These are phyloP conservation scores for Plasmopara muralis DNA, from an alignment of 352 stramenopile species.

Conservation along the genomic window DNA sequence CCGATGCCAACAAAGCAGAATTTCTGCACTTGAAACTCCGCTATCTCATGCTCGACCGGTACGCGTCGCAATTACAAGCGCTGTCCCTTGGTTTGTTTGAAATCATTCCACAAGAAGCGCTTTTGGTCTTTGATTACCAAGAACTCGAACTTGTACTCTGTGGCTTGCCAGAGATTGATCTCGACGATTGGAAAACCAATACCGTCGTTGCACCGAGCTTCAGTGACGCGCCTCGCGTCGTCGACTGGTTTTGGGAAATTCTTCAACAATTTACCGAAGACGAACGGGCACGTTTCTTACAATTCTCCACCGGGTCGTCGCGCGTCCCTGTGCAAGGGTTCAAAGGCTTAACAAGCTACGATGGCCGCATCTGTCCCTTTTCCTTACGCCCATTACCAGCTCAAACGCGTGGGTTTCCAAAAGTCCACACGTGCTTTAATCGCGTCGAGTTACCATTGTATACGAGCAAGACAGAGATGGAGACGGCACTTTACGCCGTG, in stretches of 20 bases:
- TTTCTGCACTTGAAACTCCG: conserved; percentile 92
- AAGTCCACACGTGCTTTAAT: conserved; percentile 83
- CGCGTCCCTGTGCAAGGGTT: conserved; percentile 84
- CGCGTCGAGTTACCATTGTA: conserved; percentile 78
- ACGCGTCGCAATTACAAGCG: conserved; percentile 87
- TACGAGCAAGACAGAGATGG: conserved; percentile 82
- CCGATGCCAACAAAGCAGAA: conserved; percentile 93
- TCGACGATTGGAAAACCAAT: conserved; percentile 83
- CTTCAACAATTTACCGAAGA: conserved; percentile 52
- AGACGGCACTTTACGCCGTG: conserved; percentile 91
- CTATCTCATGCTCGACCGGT: conserved; percentile 93
- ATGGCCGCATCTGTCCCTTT: conserved; percentile 75
- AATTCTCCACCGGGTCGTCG: conserved; percentile 82
- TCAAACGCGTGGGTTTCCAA: conserved; percentile 62
- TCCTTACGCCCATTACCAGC: conserved; percentile 47
- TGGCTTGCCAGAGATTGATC: conserved; percentile 80
- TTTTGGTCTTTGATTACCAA: conserved; percentile 98
- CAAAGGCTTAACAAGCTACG: conserved; percentile 73
- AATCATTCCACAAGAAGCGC: conserved; percentile 92
- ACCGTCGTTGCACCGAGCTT: conserved; percentile 55
- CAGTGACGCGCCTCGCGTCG: conserved; percentile 32
- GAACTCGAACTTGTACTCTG: conserved; percentile 89
- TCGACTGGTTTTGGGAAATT: conserved; percentile 78
- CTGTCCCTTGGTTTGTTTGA: conserved; percentile 92
- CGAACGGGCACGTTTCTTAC: conserved; percentile 72